Evolutionary conservation across 106 monocot species (phyloP), one percentile per base, ranked within the genome.

Genomic region (Gastrodia elata): DNA sequence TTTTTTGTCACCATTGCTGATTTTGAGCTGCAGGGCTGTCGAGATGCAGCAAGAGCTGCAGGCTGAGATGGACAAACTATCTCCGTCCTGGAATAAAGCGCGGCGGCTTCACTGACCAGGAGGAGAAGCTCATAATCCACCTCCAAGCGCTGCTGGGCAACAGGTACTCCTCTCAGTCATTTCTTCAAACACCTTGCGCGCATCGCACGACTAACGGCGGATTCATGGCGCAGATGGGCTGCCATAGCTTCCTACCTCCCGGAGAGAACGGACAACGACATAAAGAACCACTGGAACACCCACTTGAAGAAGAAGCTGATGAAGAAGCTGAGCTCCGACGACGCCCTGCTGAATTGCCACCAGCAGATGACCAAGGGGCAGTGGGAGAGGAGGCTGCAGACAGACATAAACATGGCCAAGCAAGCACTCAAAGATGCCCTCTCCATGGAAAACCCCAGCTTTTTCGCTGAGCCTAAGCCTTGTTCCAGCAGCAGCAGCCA

Each of bases 41-140:
- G 85, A 86, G 94, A 77, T 94, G 94, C 77, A 94, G 91, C 73
- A 94, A 94, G 84, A 94, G 94, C 59, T 94, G 94, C 70, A 84
- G 94, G 71, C 71, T 94, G 75, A 84, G 94, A 79, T 94, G 94
- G 94, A 91, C 94, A 4, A 94, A 94, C 72, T 91, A 94, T 48
- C 88, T 94, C 46, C 65, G 91, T 36, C 94, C 94, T 0, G 94
- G 94, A n/a, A 94, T 94, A 55, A 94, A 86, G 82, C 82, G 90
- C 6, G 94, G 94, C 6, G 88, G 87, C 70, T 94, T 94, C 78
- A 84, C 86, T 22, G 79, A 79, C n/a, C 86, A 88, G 6, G 91
- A 92, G 74, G 91, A 92, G 82, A 80, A 83, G 34, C 78, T 88
- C 37, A 92, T 92, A 37, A 77, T 92, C 78, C 86, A 88, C 75